phyloP scores from a whole-genome alignment of 352 stramenopile species.

The Phytopythium boreale region DNA sequence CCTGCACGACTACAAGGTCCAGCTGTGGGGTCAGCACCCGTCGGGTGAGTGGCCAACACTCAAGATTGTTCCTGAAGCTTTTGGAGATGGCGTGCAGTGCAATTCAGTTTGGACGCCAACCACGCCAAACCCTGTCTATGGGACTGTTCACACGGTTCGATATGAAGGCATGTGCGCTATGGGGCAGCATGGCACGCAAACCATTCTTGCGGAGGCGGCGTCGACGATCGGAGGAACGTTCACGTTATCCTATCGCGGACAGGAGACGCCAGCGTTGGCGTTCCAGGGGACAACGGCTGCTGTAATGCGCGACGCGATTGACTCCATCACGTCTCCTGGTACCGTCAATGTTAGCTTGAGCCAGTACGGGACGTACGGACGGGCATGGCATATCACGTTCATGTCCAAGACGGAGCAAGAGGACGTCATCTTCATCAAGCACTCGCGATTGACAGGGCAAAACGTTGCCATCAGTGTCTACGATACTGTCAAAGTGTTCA shows the following conservation, averaged over 20 bases:
- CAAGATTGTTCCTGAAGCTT: constrained; percentile 37
- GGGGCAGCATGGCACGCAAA: constrained; percentile 52
- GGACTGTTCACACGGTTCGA: constrained; percentile 57
- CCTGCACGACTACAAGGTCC: constrained; percentile 69
- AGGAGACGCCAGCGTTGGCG: constrained; percentile 66
- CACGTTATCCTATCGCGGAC: constrained; percentile 81
- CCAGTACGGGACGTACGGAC: constrained; percentile 62
- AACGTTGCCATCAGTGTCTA: constrained; percentile 68
- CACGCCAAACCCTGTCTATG: constrained; percentile 32
- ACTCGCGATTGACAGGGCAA: constrained; percentile 69
- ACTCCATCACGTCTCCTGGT: constrained; percentile 76
- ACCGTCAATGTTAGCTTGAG: constrained; percentile 83
- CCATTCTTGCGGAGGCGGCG: constrained; percentile 60
- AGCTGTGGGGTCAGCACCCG: constrained; percentile 64
- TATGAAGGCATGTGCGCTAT: constrained; percentile 60
- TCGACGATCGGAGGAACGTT: constrained; percentile 91
- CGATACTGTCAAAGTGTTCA: constrained; percentile 58
- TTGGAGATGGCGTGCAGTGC: constrained; percentile 28
- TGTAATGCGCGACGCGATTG: constrained; percentile 84
- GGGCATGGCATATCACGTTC: constrained; percentile 93
- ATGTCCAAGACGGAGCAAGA: constrained; percentile 38
- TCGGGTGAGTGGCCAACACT: constrained; percentile 72
- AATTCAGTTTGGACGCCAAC: constrained; percentile 31
- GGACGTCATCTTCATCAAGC: constrained; percentile 76
- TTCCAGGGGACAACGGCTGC: constrained; percentile 76